phyloP scores from a whole-genome alignment of 192 early-diverging fungal genomes.

The Helicostylum pulchrum region DNA sequence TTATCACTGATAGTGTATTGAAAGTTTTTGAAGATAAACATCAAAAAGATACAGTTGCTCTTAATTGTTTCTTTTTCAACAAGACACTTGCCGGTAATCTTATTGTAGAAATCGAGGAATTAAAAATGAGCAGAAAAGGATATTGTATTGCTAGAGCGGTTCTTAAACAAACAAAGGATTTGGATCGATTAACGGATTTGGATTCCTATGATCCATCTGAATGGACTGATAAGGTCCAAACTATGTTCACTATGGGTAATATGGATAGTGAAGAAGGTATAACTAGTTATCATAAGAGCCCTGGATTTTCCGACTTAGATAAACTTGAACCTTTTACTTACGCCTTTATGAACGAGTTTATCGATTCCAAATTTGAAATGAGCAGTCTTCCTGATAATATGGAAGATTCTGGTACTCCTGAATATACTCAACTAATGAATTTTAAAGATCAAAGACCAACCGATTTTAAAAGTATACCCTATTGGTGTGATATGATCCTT shows the following conservation, averaged over 20 bases:
- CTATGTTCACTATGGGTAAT: constrained; percentile 31
- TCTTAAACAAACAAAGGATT: constrained; percentile 20
- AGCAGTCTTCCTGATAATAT: background rate
- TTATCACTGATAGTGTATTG: constrained; percentile 15
- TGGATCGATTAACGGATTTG: background rate
- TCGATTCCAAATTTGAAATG: constrained; percentile 4
- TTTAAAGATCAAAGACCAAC: constrained; percentile 21
- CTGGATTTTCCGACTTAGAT: background rate
- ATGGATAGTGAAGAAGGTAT: constrained; percentile 26
- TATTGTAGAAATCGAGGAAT: constrained; percentile 26
- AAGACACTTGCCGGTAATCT: constrained; percentile 14
- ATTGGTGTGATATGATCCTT: constrained; percentile 31
- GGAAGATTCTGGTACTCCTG: constrained; percentile 11
- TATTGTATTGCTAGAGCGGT: constrained; percentile 22
- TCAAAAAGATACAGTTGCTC: constrained; percentile 30
- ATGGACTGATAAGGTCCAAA: constrained; percentile 4
- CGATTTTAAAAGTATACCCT: constrained; percentile 27
- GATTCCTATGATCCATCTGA: constrained; percentile 14
- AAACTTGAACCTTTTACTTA: background rate
- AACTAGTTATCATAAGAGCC: constrained; percentile 3
- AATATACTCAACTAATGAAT: constrained; percentile 8
- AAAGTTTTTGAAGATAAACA: constrained; percentile 14
- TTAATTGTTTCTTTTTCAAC: constrained; percentile 31
- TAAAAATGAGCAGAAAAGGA: constrained; percentile 26
- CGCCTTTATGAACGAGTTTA: background rate